Percentiles rank a stretch among this genome's conserved stretches.
Evolutionary conservation across 2,329 filamentous ascomycete species (phyloP).

Genomic region (Onygenales sp.): DNA sequence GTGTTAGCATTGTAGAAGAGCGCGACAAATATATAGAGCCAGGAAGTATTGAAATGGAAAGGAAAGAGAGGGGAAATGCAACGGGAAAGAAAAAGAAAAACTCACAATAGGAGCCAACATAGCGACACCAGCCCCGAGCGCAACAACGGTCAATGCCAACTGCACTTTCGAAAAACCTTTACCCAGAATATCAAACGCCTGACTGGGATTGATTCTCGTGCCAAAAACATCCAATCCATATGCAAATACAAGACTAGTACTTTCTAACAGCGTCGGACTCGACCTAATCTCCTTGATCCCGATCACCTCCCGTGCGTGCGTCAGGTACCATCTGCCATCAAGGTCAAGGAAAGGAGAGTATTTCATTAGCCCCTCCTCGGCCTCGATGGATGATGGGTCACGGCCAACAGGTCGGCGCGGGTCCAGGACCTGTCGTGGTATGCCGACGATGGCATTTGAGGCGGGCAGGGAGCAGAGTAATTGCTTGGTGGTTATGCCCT

Average conservation of each 20-base stretch:
- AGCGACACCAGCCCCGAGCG: constrained; percentile 65
- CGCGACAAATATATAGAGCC: background rate
- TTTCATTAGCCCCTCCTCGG: constrained; percentile 69
- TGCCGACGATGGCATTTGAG: constrained; percentile 63
- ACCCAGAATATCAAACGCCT: constrained; percentile 83
- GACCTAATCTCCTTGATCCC: constrained; percentile 66
- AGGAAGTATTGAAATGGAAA: background rate
- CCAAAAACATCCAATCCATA: constrained; percentile 85
- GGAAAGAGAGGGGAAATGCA: constrained; percentile 1
- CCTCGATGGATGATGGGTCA: constrained; percentile 69
- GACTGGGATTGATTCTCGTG: constrained; percentile 75
- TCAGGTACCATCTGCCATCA: constrained; percentile 69
- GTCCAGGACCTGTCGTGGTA: constrained; percentile 71
- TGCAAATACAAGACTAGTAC: constrained; percentile 80
- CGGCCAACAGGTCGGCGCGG: constrained; percentile 77
- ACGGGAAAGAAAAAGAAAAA: background rate
- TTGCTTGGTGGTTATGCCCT: constrained; percentile 80
- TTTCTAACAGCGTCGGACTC: constrained; percentile 73
- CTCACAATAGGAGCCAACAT: constrained; percentile 79
- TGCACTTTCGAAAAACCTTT: constrained; percentile 89
- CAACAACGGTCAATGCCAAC: constrained; percentile 72
- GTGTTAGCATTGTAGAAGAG: too few relatives aligned
- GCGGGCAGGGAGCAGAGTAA: constrained; percentile 69
- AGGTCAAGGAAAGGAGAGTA: constrained; percentile 74
- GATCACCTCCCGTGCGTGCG: constrained; percentile 71